Base-by-base conservation (phyloP, 495 filamentous ascomycete species). In the Daldinia loculata region DNA sequence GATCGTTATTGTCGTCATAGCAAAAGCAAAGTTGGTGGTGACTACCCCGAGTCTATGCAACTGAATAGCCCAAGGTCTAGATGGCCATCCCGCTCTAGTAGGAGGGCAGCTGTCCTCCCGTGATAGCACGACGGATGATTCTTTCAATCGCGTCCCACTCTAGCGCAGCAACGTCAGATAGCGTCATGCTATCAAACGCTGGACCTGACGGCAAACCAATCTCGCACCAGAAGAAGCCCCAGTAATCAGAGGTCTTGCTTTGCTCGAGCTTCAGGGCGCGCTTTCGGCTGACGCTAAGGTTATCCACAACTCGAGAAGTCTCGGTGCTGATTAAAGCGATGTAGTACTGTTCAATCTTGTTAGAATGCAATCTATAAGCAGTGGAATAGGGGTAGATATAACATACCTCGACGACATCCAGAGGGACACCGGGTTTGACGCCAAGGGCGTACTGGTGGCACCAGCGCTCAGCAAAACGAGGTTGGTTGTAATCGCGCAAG, bases 301-400 rank as follows among this genome's bases (percentile, higher is more conserved):
- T 14, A 5, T 76, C 30, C 6, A 78, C 57, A 15, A 55, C 41
- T 2, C 76, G 67, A 1, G 52, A 78, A 0, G 84, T 84, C 57
- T 84, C 80, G 36, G 84, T 80, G 34, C 82, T 83, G 50, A 89
- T 81, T 26, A 87, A 56, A 30, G 77, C 73, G 24, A 86, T 83
- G 75, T 86, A 88, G 75, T 81, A 88, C 84, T 86, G 43, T 34
- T 30, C 26, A 14, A 22, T 51, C 17, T 24, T 24, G 72, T 80
- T 27, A 80, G 75, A 43, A 70, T 39, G 34, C 3, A 5, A 17
- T 6, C n/a, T 45, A 63, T 34, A 29, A 32, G 38, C 30, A 61
- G 17, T 5, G 19, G 14, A n/a, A 29, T 62, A 55, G 41, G 38
- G 38, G 24, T 34, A 27, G 56, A 72, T 78, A 75, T 74, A 11